A percentile compares a stretch with the other conserved stretches of the same genome.
phyloP scores from a whole-genome alignment of 192 early-diverging fungal genomes.

The Spizellomyces punctatus region DNA sequence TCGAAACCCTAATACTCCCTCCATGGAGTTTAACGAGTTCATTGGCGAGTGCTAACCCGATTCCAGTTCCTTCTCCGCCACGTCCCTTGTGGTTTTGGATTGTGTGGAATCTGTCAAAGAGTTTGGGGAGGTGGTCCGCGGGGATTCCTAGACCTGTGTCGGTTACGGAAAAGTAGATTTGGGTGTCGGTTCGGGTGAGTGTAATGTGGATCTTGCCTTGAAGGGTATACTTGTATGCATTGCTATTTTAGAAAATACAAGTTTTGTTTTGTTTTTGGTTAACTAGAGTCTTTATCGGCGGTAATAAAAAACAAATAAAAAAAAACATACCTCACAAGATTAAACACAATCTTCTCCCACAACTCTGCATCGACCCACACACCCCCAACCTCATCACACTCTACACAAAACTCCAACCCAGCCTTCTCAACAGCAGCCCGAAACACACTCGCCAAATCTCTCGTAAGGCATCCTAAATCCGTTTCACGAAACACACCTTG shows the following conservation, averaged over 20 bases:
- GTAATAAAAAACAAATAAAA: too few relatives aligned
- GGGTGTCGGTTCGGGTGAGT: not conserved
- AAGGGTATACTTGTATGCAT: conserved; percentile 60
- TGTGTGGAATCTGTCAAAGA: conserved; percentile 57
- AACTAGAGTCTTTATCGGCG: too few relatives aligned
- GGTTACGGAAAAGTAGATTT: conserved; percentile 23
- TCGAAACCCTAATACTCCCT: conserved; percentile 42
- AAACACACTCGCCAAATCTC: conserved; percentile 38
- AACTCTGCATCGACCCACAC: conserved; percentile 40
- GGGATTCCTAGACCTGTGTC: conserved; percentile 52
- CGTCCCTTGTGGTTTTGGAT: conserved; percentile 47
- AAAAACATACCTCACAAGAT: conserved; percentile 35
- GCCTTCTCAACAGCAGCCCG: conserved; percentile 23
- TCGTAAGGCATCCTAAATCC: conserved; percentile 41
- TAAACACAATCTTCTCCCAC: conserved; percentile 56
- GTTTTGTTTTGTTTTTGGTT: too few relatives aligned
- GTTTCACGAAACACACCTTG: conserved; percentile 47
- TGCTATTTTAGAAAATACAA: too few relatives aligned
- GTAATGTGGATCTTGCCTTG: conserved; percentile 10
- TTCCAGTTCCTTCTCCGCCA: conserved; percentile 37
- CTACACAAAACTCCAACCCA: conserved; percentile 35
- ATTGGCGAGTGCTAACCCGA: conserved; percentile 38
- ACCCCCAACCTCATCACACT: conserved; percentile 32
- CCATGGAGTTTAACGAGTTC: conserved; percentile 53
- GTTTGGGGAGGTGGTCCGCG: conserved; percentile 30